These are phyloP conservation scores for Salisapilia sapeloensis DNA, from an alignment of 352 stramenopile genomes.

Conservation along the genomic window DNA sequence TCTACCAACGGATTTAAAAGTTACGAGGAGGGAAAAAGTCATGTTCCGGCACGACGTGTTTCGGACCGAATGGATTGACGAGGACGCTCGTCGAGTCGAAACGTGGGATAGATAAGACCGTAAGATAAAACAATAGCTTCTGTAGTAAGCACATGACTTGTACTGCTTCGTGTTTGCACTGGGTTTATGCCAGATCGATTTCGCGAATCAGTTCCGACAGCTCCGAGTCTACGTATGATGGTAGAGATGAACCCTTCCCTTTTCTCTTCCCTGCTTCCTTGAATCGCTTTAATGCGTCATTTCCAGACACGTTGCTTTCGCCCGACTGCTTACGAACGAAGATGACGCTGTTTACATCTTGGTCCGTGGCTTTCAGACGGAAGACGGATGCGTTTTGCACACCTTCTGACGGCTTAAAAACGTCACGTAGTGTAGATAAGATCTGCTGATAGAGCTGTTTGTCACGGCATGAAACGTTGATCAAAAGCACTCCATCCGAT, in stretches of 20 bases:
- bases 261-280: conserved; percentile 14
- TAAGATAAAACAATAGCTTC: not conserved
- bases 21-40: conserved; percentile 32
- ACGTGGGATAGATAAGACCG: conserved; percentile 21
- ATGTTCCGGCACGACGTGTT: conserved; percentile 71
- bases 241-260: conserved; percentile 7
- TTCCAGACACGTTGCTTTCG: conserved; percentile 5
- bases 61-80: conserved; percentile 49
- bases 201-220: conserved; percentile 31
- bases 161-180: too few species aligned
- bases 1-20: conserved; percentile 39
- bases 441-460: conserved; percentile 32
- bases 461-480: conserved; percentile 47
- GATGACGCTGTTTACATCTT: conserved; percentile 51
- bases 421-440: conserved; percentile 13
- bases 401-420: conserved; percentile 6
- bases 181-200: conserved; percentile 16
- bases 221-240: conserved; percentile 22
- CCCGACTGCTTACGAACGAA: conserved; percentile 19
- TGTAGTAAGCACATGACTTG: not conserved
- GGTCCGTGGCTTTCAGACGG: conserved; percentile 5
- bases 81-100: conserved; percentile 29
- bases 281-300: conserved; percentile 14
- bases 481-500: conserved; percentile 22
- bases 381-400: conserved; percentile 1